phyloP scores from a whole-genome alignment of 192 early-diverging fungal genomes.

The Backusella luteola region DNA sequence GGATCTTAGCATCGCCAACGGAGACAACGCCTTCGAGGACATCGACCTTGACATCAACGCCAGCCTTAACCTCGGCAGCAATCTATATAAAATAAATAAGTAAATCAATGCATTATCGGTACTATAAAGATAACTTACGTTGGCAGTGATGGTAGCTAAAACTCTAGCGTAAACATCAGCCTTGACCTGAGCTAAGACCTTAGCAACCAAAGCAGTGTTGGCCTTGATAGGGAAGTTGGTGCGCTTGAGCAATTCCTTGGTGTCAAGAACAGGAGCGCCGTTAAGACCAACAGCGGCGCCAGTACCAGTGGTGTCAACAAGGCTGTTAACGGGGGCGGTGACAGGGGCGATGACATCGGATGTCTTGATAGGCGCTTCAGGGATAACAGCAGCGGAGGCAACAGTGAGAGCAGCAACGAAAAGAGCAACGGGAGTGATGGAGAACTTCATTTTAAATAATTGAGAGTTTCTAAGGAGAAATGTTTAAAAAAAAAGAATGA shows the following conservation, averaged over 20 bases:
- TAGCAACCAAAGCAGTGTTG: constrained; percentile 6
- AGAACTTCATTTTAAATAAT: constrained; percentile 13
- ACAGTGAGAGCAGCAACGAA: not conserved
- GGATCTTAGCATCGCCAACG: constrained; percentile 14
- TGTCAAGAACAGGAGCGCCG: not conserved
- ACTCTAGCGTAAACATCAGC: constrained; percentile 27
- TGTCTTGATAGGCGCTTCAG: not conserved
- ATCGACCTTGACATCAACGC: constrained; percentile 15
- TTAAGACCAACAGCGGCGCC: not conserved
- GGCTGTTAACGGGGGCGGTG: not conserved
- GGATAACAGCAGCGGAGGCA: not conserved
- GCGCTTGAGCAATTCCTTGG: constrained; percentile 7
- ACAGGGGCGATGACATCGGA: not conserved
- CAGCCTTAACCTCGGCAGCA: constrained; percentile 18
- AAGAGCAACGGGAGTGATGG: not conserved
- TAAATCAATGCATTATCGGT: not conserved
- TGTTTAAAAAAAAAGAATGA: not conserved
- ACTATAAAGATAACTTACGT: not conserved
- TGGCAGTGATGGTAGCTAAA: constrained; percentile 21
- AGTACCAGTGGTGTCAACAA: not conserved
- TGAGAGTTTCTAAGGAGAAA: not conserved
- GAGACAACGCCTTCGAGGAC: constrained; percentile 12
- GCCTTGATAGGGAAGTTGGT: constrained; percentile 16
- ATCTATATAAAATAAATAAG: not conserved
- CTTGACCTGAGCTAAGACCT: constrained; percentile 25